A percentile compares a stretch with the other conserved stretches of the same genome.
phyloP scores from a whole-genome alignment of 441 rosid species.

The Dalechampia spathulata region DNA sequence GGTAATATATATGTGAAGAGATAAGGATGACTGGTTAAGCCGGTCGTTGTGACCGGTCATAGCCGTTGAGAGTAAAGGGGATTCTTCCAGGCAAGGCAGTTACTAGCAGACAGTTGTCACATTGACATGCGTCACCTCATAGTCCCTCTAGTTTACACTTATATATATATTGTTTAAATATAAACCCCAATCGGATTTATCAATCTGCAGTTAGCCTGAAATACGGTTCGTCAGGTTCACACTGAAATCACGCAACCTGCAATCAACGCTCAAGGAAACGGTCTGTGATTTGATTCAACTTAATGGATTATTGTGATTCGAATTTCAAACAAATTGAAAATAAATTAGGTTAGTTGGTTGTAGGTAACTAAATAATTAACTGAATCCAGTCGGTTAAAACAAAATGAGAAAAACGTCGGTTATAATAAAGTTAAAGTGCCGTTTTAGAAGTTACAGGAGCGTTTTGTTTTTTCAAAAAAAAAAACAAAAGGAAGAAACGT shows the following conservation, averaged over 20 bases:
- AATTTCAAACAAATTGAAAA: too few species aligned
- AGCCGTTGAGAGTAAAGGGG: conserved; percentile 29
- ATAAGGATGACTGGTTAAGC: conserved; percentile 44
- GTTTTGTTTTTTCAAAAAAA: too few species aligned
- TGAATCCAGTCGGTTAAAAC: not conserved
- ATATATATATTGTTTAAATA: conserved; percentile 10
- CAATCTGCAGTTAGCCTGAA: conserved; percentile 19
- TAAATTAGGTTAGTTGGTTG: too few species aligned
- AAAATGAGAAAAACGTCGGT: conserved; percentile 2
- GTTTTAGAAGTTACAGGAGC: conserved; percentile 25
- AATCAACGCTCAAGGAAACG: not conserved
- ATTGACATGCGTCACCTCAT: conserved; percentile 39
- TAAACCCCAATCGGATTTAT: not conserved
- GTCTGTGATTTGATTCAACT: not conserved
- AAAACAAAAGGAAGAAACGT: conserved; percentile 4
- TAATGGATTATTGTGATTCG: too few species aligned
- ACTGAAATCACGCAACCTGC: not conserved
- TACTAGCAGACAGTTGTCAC: conserved; percentile 60
- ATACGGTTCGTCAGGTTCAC: conserved; percentile 18
- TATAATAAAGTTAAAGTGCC: conserved; percentile 13
- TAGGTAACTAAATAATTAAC: not conserved
- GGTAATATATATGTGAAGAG: conserved; percentile 29
- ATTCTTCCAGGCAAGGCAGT: conserved; percentile 55
- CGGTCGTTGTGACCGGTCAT: conserved; percentile 45
- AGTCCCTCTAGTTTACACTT: conserved; percentile 31